Evolutionary conservation across 2,329 filamentous ascomycete genomes (phyloP), one percentile per base, ranked within the genome.

Genomic region (Acrocalymma vagum): DNA sequence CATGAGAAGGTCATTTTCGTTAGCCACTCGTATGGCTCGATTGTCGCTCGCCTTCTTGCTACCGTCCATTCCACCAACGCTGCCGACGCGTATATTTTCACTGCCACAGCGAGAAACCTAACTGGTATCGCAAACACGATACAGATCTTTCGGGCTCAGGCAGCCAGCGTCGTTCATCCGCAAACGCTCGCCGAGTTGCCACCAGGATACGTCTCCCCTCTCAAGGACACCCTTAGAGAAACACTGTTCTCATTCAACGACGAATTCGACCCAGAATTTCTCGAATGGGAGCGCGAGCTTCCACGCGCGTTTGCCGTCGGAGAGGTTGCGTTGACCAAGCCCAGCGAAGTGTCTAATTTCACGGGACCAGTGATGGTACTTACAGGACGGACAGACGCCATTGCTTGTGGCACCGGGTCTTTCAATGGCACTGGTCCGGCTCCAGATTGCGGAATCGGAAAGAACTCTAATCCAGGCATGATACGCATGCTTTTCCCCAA

Each of bases 21-120:
- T 13, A 83, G 82, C 14, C 82, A 86, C 70, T 81, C 77, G 0
- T 85, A 82, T 52, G 82, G 83, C 21, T 82, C 81, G 0, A 63
- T 74, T 13, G n/a, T 21, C 76, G 80, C 52, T 77, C 74, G 8
- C n/a, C n/a, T 82, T 81, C 62, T 71, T 61, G 10, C 70, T 84
- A 23, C 73, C 76, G 9, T 71, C 71, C 36, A 62, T 65, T 48
- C 63, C 50, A 79, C 79, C 1, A 51, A 69, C 35, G 60, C 78
- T 35, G 78, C 76, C 28, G 76, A 84, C 47, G 80, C 74, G 25
- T 72, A 85, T 36, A 66, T 82, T 38, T 70, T 85, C 6, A 83
- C 81, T 2, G 82, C 82, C 3, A 85, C 82, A 65, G 73, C 74
- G 10, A 72, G 77, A 33, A 75, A 76, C n/a, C 42, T 39, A 11